Evolutionary conservation across 495 filamentous ascomycete species (phyloP).

Genomic region (Staphylotrichum longicolle): DNA sequence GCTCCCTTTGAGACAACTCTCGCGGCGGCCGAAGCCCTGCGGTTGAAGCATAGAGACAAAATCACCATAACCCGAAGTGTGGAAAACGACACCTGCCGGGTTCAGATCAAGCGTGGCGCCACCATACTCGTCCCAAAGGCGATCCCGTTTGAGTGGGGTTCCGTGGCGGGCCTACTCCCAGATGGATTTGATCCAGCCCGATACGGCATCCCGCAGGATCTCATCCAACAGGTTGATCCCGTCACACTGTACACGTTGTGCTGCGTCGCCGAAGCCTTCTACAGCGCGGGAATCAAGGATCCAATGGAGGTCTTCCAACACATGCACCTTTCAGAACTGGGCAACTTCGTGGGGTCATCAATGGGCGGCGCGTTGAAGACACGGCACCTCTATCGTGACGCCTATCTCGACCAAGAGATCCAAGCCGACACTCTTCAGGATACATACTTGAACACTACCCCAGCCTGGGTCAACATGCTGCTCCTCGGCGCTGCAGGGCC

Average conservation of each 20-base stretch:
- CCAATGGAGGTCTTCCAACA: slow-evolving; percentile 97
- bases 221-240: slow-evolving; percentile 88
- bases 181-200: slow-evolving; percentile 87
- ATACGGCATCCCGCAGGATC: slow-evolving; percentile 90
- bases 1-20: slow-evolving; percentile 90
- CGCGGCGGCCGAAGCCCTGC: slow-evolving; percentile 88
- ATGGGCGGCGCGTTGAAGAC: slow-evolving; percentile 84
- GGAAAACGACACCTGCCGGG: slow-evolving; percentile 69
- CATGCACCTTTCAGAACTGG: slow-evolving; percentile 89
- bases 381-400: slow-evolving; percentile 91
- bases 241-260: slow-evolving; percentile 88
- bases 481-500: slow-evolving; percentile 87
- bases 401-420: slow-evolving; percentile 83
- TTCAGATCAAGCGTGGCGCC: slow-evolving; percentile 83
- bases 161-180: slow-evolving; percentile 88
- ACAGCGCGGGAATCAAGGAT: slow-evolving; percentile 86
- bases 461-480: slow-evolving; percentile 96
- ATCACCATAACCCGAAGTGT: slow-evolving; percentile 37
- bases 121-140: slow-evolving; percentile 88
- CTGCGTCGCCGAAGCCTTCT: slow-evolving; percentile 77
- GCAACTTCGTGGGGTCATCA: slow-evolving; percentile 91
- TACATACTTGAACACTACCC: slow-evolving; percentile 98
- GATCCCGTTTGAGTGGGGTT: slow-evolving; percentile 73
- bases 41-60: slow-evolving; percentile 84
- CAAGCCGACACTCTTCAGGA: slow-evolving; percentile 95